phyloP scores from a whole-genome alignment of 192 early-diverging fungal species.

The Coemansia sp. region DNA sequence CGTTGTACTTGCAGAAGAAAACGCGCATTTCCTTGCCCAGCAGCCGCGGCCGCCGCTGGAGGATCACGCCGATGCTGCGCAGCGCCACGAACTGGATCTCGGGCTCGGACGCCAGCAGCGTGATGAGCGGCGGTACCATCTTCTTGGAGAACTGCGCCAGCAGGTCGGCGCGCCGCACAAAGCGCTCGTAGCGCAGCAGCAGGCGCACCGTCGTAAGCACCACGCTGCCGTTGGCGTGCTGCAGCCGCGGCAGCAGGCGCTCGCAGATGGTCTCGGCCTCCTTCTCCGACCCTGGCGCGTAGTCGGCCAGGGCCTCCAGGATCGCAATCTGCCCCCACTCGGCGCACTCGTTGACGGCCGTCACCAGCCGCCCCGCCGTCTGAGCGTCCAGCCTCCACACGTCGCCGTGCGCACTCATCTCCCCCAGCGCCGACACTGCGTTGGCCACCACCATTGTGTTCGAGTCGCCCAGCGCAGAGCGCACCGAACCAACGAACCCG shows the following conservation, averaged over 20 bases:
- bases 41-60: slow-evolving; percentile 83
- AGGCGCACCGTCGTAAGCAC: slow-evolving; percentile 86
- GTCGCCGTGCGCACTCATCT: slow-evolving; percentile 77
- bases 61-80: slow-evolving; percentile 92
- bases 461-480: slow-evolving; percentile 85
- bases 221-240: slow-evolving; percentile 95
- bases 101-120: slow-evolving; percentile 77
- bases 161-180: slow-evolving; percentile 67
- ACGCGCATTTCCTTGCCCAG: slow-evolving; percentile 89
- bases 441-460: slow-evolving; percentile 98
- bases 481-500: slow-evolving; percentile 78
- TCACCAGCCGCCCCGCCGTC: slow-evolving; percentile 75
- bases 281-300: slow-evolving; percentile 64
- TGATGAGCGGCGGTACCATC: slow-evolving; percentile 94
- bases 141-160: slow-evolving; percentile 69
- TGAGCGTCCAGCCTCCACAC: slow-evolving; percentile 71
- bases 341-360: slow-evolving; percentile 94
- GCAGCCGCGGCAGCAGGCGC: slow-evolving; percentile 82
- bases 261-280: slow-evolving; percentile 89
- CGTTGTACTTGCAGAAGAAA: slow-evolving; percentile 98
- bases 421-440: slow-evolving; percentile 83
- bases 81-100: slow-evolving; percentile 97
- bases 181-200: slow-evolving; percentile 44
- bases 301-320: slow-evolving; percentile 74
- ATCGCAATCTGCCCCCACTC: slow-evolving; percentile 99